Conservation (phyloP, 1,139 yeast genomes). For the Geotrichum candidum region DNA sequence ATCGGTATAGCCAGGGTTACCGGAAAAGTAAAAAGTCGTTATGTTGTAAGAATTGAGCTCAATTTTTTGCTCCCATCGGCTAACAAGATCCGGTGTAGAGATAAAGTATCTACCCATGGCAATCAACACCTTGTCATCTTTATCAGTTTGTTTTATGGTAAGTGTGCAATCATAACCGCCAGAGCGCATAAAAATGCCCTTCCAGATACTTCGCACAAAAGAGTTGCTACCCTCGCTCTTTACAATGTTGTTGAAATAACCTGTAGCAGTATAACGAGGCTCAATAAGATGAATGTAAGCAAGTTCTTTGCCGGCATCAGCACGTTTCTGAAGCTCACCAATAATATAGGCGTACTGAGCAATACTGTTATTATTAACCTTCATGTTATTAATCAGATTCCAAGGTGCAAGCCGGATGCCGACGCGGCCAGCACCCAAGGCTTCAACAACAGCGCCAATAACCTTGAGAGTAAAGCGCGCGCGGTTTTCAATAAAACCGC, state of each 20-base stretch:
- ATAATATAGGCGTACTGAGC: constrained; percentile 29
- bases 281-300: constrained; percentile 55
- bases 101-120: constrained; percentile 22
- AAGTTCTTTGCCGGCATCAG: constrained; percentile 36
- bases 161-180: constrained; percentile 35
- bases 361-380: background rate
- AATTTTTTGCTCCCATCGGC: background rate
- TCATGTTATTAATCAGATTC: constrained; percentile 32
- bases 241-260: constrained; percentile 6
- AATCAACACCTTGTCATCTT: constrained; percentile 38
- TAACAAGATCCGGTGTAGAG: constrained; percentile 6
- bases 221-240: background rate
- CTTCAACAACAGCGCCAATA: constrained; percentile 43
- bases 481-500: constrained; percentile 62
- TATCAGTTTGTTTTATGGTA: constrained; percentile 26
- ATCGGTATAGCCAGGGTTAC: constrained; percentile 17
- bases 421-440: constrained; percentile 47
- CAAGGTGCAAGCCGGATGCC: constrained; percentile 61
- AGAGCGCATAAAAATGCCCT: constrained; percentile 38
- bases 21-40: constrained; percentile 9
- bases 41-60: background rate
- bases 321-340: constrained; percentile 30
- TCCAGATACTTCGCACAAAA: constrained; percentile 31
- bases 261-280: constrained; percentile 31
- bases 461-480: constrained; percentile 53